These are phyloP conservation scores for Brassica juncea DNA, from an alignment of 345 rosid genomes.

Conservation along the genomic window DNA sequence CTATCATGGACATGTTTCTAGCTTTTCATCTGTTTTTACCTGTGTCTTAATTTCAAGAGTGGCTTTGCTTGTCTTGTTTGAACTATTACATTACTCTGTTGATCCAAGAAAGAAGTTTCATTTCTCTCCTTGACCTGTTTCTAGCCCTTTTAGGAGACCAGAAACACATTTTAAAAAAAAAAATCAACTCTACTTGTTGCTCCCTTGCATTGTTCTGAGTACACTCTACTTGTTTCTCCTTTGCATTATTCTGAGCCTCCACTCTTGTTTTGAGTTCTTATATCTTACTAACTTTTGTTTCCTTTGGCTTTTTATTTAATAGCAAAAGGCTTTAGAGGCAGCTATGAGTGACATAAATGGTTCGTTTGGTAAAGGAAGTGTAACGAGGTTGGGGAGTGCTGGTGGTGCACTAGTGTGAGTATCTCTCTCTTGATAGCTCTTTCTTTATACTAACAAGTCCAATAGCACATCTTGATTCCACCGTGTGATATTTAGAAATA, in stretches of 20 bases:
- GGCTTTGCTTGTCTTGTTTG: too few species aligned
- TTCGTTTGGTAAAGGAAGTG: slow-evolving; percentile 93
- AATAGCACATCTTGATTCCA: too few species aligned
- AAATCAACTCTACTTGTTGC: not conserved
- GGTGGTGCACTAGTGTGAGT: slow-evolving; percentile 94
- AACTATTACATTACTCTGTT: too few species aligned
- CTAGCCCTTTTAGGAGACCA: not conserved
- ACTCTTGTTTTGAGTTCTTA: slow-evolving; percentile 8
- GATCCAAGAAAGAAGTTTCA: not conserved
- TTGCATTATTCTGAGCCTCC: not conserved
- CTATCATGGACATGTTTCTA: too few species aligned
- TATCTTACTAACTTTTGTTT: slow-evolving; percentile 8
- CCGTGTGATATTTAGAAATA: too few species aligned
- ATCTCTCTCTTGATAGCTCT: slow-evolving; percentile 3
- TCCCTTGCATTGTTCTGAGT: not conserved
- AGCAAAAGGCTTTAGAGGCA: slow-evolving; percentile 96
- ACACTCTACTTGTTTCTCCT: too few species aligned
- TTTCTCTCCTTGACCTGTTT: slow-evolving; percentile 8
- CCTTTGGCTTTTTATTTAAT: not conserved
- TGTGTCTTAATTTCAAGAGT: too few species aligned
- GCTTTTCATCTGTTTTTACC: too few species aligned
- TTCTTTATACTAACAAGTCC: not conserved
- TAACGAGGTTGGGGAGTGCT: slow-evolving; percentile 90
- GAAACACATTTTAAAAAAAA: too few species aligned
- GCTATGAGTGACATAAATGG: slow-evolving; percentile 89